phyloP scores from a whole-genome alignment of 148 eudicot genomes.

The Vaccinium corymbosum region DNA sequence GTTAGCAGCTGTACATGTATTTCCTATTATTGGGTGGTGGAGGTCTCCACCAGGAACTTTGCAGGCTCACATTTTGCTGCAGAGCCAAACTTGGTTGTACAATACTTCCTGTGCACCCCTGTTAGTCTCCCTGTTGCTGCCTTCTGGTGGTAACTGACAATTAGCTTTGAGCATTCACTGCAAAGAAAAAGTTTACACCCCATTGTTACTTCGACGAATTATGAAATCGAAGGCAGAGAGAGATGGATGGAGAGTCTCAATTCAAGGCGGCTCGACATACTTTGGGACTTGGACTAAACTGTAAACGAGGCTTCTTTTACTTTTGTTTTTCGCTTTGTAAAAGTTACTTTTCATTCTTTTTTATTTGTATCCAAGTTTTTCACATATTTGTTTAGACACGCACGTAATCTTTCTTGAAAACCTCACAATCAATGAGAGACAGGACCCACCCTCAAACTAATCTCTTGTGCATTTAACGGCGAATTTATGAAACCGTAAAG shows the following conservation, averaged over 20 bases:
- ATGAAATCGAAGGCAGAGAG: neutral
- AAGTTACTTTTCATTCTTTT: neutral
- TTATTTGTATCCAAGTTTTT: neutral
- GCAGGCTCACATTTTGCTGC: slow-evolving; percentile 70
- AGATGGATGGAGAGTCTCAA: neutral
- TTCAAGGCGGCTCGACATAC: too few relatives aligned
- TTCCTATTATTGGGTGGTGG: slow-evolving; percentile 15
- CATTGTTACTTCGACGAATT: neutral
- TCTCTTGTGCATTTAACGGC: neutral
- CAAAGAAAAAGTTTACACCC: slow-evolving; percentile 1
- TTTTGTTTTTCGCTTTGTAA: neutral
- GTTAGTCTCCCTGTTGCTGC: slow-evolving; percentile 78
- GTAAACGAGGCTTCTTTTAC: too few relatives aligned
- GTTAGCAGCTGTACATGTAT: slow-evolving; percentile 24
- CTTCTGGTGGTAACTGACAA: slow-evolving; percentile 61
- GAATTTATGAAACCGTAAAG: neutral
- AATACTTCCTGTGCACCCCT: slow-evolving; percentile 74
- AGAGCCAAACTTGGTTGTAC: slow-evolving; percentile 64
- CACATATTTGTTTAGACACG: too few relatives aligned
- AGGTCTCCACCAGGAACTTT: slow-evolving; percentile 37
- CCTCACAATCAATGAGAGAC: too few relatives aligned
- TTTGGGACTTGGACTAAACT: too few relatives aligned
- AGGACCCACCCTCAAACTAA: too few relatives aligned
- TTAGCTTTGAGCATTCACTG: slow-evolving; percentile 76
- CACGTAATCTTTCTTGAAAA: too few relatives aligned